Evolutionary conservation across 2,329 filamentous ascomycete species (phyloP).

Genomic region (Cladosporium sp.): DNA sequence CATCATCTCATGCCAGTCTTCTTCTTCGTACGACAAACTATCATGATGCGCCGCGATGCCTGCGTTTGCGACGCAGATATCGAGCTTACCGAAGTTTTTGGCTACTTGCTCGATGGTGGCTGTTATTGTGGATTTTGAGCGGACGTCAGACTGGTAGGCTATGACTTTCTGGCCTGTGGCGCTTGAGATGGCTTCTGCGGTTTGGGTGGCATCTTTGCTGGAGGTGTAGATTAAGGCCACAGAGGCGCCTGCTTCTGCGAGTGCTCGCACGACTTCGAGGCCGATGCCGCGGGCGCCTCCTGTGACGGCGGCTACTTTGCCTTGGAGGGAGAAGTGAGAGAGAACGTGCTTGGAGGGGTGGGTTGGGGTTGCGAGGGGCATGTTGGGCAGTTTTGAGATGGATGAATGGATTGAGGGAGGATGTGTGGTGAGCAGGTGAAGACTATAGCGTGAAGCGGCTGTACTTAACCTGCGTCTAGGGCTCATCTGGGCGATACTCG

Average conservation of each 20-base stretch:
- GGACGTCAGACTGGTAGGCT: conserved; percentile 52
- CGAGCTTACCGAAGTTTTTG: conserved; percentile 71
- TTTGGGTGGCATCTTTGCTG: conserved; percentile 36
- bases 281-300: conserved; percentile 39
- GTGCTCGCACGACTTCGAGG: conserved; percentile 34
- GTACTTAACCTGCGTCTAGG: not conserved
- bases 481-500: not conserved
- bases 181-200: conserved; percentile 34
- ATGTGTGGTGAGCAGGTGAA: not conserved
- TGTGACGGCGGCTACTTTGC: conserved; percentile 39
- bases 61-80: conserved; percentile 77
- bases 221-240: conserved; percentile 48
- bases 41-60: conserved; percentile 54
- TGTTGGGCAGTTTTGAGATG: not conserved
- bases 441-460: not conserved
- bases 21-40: conserved; percentile 22
- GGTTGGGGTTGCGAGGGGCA: conserved; percentile 28
- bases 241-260: conserved; percentile 44
- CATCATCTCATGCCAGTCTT: conserved; percentile 46
- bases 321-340: conserved; percentile 35
- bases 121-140: conserved; percentile 43
- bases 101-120: conserved; percentile 45
- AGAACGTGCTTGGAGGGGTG: conserved; percentile 23
- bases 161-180: conserved; percentile 36
- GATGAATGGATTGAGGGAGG: not conserved